Conservation (phyloP, 2,329 filamentous ascomycete species). For the Fusarium graminum region DNA sequence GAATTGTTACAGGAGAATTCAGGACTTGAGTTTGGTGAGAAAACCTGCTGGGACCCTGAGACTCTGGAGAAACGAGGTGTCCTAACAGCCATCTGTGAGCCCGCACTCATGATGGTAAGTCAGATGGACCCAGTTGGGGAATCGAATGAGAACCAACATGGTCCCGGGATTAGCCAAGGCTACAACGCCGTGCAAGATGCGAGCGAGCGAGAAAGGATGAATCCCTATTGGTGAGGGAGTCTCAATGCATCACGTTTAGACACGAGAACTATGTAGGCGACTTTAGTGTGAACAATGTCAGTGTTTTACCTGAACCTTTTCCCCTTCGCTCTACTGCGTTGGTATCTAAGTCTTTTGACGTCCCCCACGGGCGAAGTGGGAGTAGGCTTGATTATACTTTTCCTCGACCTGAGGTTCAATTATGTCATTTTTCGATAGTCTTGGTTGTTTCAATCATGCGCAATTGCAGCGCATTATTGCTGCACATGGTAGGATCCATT, state of each 20-base stretch:
- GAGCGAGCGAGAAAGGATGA: constrained; percentile 9
- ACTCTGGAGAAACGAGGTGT: constrained; percentile 40
- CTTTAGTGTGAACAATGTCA: too few species aligned
- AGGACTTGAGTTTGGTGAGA: constrained; percentile 47
- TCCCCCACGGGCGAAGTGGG: too few species aligned
- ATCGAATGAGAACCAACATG: constrained; percentile 47
- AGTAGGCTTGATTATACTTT: too few species aligned
- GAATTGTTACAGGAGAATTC: constrained; percentile 46
- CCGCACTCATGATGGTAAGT: constrained; percentile 49
- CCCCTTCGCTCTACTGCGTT: too few species aligned
- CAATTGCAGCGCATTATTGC: too few species aligned
- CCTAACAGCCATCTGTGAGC: constrained; percentile 48
- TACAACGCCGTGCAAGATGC: constrained; percentile 20
- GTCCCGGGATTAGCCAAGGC: constrained; percentile 10
- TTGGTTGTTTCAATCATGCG: too few species aligned
- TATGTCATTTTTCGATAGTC: not conserved
- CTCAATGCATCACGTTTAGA: too few species aligned
- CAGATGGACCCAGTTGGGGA: constrained; percentile 52
- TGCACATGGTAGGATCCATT: too few species aligned
- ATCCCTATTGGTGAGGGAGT: constrained; percentile 40
- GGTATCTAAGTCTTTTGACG: too few species aligned
- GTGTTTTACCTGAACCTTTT: too few species aligned
- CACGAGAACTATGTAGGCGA: too few species aligned
- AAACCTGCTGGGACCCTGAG: constrained; percentile 45
- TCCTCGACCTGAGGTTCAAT: not conserved